Percentiles rank a stretch among this genome's conserved stretches.
Conservation (phyloP, 1,284 basidiomycete species). For the Pseudozyma sp. region DNA sequence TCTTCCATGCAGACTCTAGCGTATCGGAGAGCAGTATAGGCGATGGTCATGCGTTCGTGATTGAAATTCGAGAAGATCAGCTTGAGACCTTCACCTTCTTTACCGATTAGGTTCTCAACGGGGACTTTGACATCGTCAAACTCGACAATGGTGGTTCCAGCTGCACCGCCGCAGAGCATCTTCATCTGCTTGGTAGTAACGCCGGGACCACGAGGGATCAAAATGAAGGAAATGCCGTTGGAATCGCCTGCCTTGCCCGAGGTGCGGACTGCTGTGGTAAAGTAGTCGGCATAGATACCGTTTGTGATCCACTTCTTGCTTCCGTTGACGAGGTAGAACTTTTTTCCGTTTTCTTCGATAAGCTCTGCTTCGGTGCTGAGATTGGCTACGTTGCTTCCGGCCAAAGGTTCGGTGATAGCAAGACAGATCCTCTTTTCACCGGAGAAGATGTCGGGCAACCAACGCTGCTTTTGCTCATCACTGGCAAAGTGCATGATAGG, state of each 20-base stretch:
- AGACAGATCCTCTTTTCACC: conserved; percentile 59
- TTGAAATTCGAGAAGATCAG: conserved; percentile 56
- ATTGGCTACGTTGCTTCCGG: conserved; percentile 69
- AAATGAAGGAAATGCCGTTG: conserved; percentile 67
- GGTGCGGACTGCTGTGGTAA: conserved; percentile 69
- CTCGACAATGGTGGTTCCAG: conserved; percentile 68
- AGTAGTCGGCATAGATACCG: conserved; percentile 65
- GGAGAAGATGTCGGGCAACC: conserved; percentile 55
- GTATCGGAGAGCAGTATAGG: conserved; percentile 52
- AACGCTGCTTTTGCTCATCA: conserved; percentile 49
- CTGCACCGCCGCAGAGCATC: conserved; percentile 62
- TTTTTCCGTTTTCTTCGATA: conserved; percentile 61
- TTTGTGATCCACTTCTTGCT: conserved; percentile 69
- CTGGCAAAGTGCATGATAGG: conserved; percentile 59
- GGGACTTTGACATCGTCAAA: conserved; percentile 68
- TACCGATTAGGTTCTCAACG: conserved; percentile 68
- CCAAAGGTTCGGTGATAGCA: conserved; percentile 64
- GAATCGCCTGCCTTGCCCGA: conserved; percentile 69
- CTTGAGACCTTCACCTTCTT: conserved; percentile 57
- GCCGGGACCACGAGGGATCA: conserved; percentile 61
- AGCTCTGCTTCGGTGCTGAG: conserved; percentile 62
- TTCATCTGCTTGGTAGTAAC: conserved; percentile 65
- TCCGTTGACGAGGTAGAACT: conserved; percentile 70
- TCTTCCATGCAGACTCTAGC: conserved; percentile 58
- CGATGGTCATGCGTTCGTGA: conserved; percentile 58